Evolutionary conservation across 2,329 filamentous ascomycete species (phyloP).

Genomic region (Colletotrichum sp.): DNA sequence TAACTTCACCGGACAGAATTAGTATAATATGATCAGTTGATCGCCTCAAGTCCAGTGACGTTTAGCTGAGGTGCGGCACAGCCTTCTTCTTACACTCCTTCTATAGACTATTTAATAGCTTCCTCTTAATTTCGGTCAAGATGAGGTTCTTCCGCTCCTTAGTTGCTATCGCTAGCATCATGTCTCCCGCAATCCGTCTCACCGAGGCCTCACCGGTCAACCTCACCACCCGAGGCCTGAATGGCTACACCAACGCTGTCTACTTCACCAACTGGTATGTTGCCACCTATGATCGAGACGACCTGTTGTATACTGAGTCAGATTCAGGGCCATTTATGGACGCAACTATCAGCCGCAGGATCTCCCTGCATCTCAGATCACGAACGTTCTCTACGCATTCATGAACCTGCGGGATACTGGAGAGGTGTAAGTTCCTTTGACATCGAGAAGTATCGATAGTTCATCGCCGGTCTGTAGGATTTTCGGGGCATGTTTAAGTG

Average conservation of each 20-base stretch:
- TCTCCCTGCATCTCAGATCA: slow-evolving; percentile 72
- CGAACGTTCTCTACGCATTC: slow-evolving; percentile 82
- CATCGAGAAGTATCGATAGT: rapidly evolving
- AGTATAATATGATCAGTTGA: slow-evolving; percentile 19
- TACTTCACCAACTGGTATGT: slow-evolving; percentile 56
- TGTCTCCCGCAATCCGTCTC: background rate
- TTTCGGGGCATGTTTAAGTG: rapidly evolving
- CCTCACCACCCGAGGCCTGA: background rate
- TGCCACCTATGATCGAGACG: no score
- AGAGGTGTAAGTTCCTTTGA: slow-evolving; percentile 62
- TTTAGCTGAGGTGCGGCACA: background rate
- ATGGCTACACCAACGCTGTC: slow-evolving; percentile 47
- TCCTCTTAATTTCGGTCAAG: background rate
- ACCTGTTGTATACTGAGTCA: background rate
- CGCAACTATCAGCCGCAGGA: slow-evolving; percentile 75
- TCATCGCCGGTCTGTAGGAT: rapidly evolving
- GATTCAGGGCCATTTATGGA: slow-evolving; percentile 70
- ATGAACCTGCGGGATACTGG: slow-evolving; percentile 76
- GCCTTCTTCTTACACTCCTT: background rate
- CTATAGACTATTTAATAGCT: background rate
- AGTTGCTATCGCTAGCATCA: background rate
- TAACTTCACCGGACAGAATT: background rate
- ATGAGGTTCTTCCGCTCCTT: background rate
- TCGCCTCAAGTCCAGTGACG: background rate
- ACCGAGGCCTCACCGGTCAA: background rate